These are phyloP conservation scores for Chernovozyma aurita DNA, from an alignment of 1,139 yeast species.

Conservation along the genomic window DNA sequence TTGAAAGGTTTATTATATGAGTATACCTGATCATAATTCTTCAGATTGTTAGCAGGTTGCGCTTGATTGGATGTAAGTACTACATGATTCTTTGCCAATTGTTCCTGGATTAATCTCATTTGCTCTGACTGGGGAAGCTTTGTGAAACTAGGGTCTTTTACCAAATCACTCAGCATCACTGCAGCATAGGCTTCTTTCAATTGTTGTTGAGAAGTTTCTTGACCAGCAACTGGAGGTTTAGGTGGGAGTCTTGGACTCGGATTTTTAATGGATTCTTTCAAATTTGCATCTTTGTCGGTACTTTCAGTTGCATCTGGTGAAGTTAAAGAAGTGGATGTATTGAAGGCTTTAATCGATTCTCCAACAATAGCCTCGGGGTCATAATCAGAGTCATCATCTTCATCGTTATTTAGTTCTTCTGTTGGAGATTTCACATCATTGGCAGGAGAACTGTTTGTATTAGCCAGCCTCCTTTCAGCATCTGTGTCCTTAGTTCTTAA, in stretches of 20 bases:
- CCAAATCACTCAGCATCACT: constrained; percentile 29
- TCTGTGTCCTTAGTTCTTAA: background rate
- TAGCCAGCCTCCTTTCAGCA: too few relatives aligned
- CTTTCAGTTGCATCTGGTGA: too few relatives aligned
- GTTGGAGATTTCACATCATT: background rate
- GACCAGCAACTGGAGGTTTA: constrained; percentile 21
- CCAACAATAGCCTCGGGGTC: constrained; percentile 6
- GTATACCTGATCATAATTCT: constrained; percentile 33
- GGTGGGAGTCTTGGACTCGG: constrained; percentile 22
- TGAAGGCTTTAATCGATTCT: too few relatives aligned
- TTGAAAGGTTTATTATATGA: constrained; percentile 38
- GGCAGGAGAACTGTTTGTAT: too few relatives aligned
- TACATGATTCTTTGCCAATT: constrained; percentile 24
- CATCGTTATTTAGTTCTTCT: background rate
- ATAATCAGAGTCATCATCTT: constrained; percentile 5
- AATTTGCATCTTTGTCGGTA: too few relatives aligned
- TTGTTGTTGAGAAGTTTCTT: constrained; percentile 10
- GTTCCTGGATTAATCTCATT: constrained; percentile 27
- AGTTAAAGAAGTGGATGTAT: too few relatives aligned
- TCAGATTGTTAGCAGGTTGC: constrained; percentile 10
- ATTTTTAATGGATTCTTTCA: background rate
- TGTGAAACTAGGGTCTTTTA: constrained; percentile 28
- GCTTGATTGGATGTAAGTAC: constrained; percentile 1
- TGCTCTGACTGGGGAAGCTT: constrained; percentile 30
- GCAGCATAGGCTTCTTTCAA: constrained; percentile 32